These are phyloP conservation scores for Globisporangium orthogonon DNA, from an alignment of 352 stramenopile genomes.

Conservation along the genomic window DNA sequence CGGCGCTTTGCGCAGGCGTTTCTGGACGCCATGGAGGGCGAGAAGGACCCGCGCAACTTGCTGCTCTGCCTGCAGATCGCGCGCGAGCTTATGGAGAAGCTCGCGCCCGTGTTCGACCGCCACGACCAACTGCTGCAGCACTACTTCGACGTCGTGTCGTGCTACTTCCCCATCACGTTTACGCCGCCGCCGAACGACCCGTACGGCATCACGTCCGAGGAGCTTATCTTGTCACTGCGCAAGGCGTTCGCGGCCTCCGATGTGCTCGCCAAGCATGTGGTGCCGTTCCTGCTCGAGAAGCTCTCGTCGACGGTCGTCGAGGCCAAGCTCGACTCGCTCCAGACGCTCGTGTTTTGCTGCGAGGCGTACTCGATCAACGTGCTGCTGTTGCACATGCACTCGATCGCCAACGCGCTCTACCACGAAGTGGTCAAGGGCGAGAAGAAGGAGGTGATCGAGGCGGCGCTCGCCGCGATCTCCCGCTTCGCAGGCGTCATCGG, in stretches of 20 bases:
- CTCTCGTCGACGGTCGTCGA: slow-evolving; percentile 68
- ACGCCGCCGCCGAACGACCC: slow-evolving; percentile 87
- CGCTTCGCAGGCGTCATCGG: slow-evolving; percentile 58
- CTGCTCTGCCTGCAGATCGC: slow-evolving; percentile 75
- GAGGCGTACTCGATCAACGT: slow-evolving; percentile 76
- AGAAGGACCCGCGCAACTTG: slow-evolving; percentile 88
- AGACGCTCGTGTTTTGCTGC: slow-evolving; percentile 81
- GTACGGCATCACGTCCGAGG: slow-evolving; percentile 88
- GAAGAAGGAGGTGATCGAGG: slow-evolving; percentile 73
- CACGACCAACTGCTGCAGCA: slow-evolving; percentile 68
- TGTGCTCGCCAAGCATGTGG: slow-evolving; percentile 65
- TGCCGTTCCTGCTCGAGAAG: slow-evolving; percentile 88
- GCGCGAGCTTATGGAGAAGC: slow-evolving; percentile 42
- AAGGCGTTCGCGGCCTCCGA: slow-evolving; percentile 74
- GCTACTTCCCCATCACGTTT: slow-evolving; percentile 92
- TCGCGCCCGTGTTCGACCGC: slow-evolving; percentile 55
- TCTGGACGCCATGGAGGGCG: slow-evolving; percentile 79
- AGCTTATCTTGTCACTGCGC: slow-evolving; percentile 73
- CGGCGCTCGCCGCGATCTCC: slow-evolving; percentile 54
- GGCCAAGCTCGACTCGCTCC: slow-evolving; percentile 73
- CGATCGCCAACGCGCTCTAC: slow-evolving; percentile 63
- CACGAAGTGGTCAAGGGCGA: slow-evolving; percentile 81
- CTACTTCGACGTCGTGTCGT: slow-evolving; percentile 88
- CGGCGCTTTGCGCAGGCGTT: slow-evolving; percentile 65
- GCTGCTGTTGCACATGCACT: slow-evolving; percentile 64